Base-by-base conservation (phyloP, 768 basidiomycete genomes). In the Leucocoprinus birnbaumii region DNA sequence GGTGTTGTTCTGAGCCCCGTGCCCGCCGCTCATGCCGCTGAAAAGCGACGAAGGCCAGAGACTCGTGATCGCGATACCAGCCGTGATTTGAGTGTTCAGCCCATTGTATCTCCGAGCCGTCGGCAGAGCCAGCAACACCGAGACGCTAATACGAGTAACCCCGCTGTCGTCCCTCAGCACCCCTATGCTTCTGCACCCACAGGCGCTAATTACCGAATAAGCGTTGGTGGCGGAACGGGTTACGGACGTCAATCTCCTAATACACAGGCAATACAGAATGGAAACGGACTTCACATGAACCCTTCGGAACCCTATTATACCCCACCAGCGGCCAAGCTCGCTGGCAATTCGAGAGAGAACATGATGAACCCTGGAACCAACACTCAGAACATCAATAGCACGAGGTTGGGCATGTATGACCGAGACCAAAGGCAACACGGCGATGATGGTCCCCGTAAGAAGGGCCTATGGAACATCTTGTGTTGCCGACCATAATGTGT, bases 301-400 rank as follows among this genome's bases (percentile, higher is more conserved):
- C 78, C 78, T 25, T 83, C 86, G 5, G 89, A 89, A 53, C 83
- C 87, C 25, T 86, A 86, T 63, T 89, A 89, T 61, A 80, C 79
- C 42, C 84, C 81, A 58, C 75, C 74, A 50, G 68, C 66, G 7
- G 77, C 73, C 53, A 85, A 83, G 67, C 75, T 73, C 60, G 73
- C 73, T 42, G 73, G 79, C 13, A 73, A 71, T 46, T 82, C 81
- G 11, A 73, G 80, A 45, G 84, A 84, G 51, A 77, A 75, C 40
- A 76, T 79, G 18, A 80, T 80, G 55, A 75, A 73, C 55, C 76
- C 72, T 37, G 77, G 71, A 25, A 72, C 67, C 31, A 73, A 66
- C 37, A 68, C 68, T 14, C 66, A 72, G 25, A 68, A 72, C 44
- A 46, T 71, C 46, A 62, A 63, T 51, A 70, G 66, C 21, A 73